Evolutionary conservation across 441 rosid genomes (phyloP), one percentile per base, ranked within the genome.

Genomic region (Syzygium syzygioides): DNA sequence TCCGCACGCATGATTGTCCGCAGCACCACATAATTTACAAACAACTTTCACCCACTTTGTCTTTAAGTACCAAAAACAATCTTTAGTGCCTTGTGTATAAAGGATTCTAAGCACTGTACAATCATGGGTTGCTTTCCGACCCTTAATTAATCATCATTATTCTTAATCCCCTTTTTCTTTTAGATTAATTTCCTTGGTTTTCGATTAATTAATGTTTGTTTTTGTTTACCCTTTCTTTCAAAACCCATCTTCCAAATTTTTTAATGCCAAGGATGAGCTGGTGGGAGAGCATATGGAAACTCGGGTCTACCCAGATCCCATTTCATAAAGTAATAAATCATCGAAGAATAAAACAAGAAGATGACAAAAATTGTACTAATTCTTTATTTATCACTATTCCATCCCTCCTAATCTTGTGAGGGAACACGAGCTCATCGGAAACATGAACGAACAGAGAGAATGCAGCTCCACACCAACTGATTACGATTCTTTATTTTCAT

Each of bases 291-390:
- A 57, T 79, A 57, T 79, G 26, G 89, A 80, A 80, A 84, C 19
- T 89, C 52, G 90, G 92, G 93, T 91, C 86, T 90, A 86, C 83
- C 90, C 90, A 91, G 90, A 91, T 92, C 94, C 93, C 93, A 87
- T 89, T 92, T 93, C 90, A 88, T 91, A 92, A 93, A 62, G 90
- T 84, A 76, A 76, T 71, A 91, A 90, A 93, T 89, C 92, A 92
- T 92, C 92, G 93, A 91, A 86, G 93, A 91, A 93, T 86, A 93
- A 90, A 94, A 92, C 94, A 92, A 94, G 91, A 92, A 92, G 66
- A 91, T 90, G 95, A 93, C 95, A 92, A 94, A 91, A 88, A 19
- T 55, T 89, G 76, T 80, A 48, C 28, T 26, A 54, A 3, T 85
- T 85, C 25, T 90, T 66, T 59, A 15, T 55, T 80, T 32, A 10